Evolutionary conservation across 1,139 yeast species (phyloP).

Genomic region (Arxiozyma bovina): DNA sequence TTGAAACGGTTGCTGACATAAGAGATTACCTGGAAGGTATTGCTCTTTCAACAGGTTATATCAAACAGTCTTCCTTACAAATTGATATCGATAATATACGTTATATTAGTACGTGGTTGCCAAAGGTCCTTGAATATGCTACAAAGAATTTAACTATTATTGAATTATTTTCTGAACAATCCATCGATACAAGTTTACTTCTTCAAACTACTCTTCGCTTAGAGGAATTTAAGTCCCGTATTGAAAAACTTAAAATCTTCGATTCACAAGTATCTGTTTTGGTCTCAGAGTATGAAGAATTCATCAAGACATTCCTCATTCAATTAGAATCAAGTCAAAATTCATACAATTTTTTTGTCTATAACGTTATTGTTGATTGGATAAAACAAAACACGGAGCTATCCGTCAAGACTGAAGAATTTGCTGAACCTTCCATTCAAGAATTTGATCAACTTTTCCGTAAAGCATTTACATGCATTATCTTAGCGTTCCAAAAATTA

Average conservation of each 20-base stretch:
- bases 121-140: conserved; percentile 44
- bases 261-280: conserved; percentile 13
- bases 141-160: conserved; percentile 11
- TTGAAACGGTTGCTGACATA: conserved; percentile 15
- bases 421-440: conserved; percentile 26
- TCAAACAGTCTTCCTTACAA: conserved; percentile 12
- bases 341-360: conserved; percentile 37
- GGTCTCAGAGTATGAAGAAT: conserved; percentile 25
- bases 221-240: conserved; percentile 7
- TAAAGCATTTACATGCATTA: conserved; percentile 48
- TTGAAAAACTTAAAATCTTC: conserved; percentile 13
- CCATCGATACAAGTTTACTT: conserved; percentile 19
- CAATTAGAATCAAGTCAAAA: conserved; percentile 31
- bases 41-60: conserved; percentile 12
- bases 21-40: conserved; percentile 18
- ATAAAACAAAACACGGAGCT: conserved; percentile 10
- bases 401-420: background rate
- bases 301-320: conserved; percentile 16
- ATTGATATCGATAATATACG: conserved; percentile 6
- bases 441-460: conserved; percentile 43
- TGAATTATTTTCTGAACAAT: background rate
- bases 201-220: conserved; percentile 12
- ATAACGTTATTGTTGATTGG: conserved; percentile 40
- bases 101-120: conserved; percentile 36
- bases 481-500: conserved; percentile 60